Base-by-base conservation (phyloP, 2,329 filamentous ascomycete species). In the Neoascochyta sp. region DNA sequence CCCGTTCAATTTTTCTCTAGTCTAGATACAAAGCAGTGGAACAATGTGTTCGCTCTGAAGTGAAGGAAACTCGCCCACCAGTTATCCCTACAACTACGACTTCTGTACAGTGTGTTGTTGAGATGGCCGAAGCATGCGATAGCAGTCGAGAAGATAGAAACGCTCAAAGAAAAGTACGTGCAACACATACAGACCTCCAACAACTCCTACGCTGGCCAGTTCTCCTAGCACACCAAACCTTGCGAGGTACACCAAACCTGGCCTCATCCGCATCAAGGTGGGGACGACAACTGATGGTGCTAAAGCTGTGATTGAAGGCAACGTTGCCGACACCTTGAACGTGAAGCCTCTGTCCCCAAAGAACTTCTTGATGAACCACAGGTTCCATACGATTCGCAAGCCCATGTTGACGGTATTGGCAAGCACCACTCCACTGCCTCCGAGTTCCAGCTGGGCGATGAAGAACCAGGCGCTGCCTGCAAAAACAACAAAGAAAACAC, bases 341-440 rank as follows among this genome's bases (percentile, higher is more conserved):
- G 26, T 32, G 8, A 48, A 34, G 1, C 39, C 41, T 13, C 43
- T 49, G 6, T 34, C 23, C 9, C 24, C 29, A 28, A 63, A 63
- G 31, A 50, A 64, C 0, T 59, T 46, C 18, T 60, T 66, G 34
- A 95, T 84, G 55, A 95, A 98, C 24, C 59, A 54, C 11, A 68
- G 64, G 52, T 88, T 92, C 86, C 88, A 98, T 6, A 77, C 39
- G 34, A 94, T 93, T 39, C 92, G 78, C 50, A 90, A 78, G 0
- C 68, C 65, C 89, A 98, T 95, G 58, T 95, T 96, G 49, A 95
- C 77, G 24, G 77, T 80, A 59, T 96, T 98, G 29, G 89, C 89
- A 45, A 78, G 74, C 0, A 98, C 87, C 23, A 98, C 68, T 0
- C 92, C 92, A 22, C 74, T 70, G 0, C 88, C 89, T 0, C 88